phyloP scores from a whole-genome alignment of 2,329 filamentous ascomycete genomes.

The Fusarium coicis region DNA sequence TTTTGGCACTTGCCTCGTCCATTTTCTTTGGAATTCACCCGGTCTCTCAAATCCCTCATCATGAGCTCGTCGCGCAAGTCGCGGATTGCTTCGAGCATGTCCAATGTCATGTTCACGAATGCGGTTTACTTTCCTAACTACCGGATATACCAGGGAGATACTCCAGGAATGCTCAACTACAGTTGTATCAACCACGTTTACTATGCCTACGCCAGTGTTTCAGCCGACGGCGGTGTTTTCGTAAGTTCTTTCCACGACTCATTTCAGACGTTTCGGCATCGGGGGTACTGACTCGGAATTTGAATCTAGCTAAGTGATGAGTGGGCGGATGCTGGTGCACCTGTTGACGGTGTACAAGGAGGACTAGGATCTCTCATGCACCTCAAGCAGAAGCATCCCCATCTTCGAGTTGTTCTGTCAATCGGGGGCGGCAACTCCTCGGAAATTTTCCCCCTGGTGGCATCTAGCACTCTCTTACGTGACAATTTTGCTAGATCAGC shows the following conservation, averaged over 20 bases:
- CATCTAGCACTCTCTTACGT: slow-evolving; percentile 67
- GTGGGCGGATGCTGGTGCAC: slow-evolving; percentile 78
- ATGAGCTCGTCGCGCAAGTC: slow-evolving; percentile 59
- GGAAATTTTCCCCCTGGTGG: slow-evolving; percentile 74
- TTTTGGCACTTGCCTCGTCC: not conserved
- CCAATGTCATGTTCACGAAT: slow-evolving; percentile 71
- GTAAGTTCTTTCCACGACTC: slow-evolving; percentile 61
- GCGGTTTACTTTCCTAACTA: slow-evolving; percentile 88
- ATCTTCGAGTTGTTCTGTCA: slow-evolving; percentile 80
- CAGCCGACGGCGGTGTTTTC: slow-evolving; percentile 77
- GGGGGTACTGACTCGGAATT: slow-evolving; percentile 42
- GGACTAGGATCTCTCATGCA: slow-evolving; percentile 79
- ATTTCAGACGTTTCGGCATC: slow-evolving; percentile 7
- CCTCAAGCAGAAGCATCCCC: slow-evolving; percentile 75
- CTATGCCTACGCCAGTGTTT: slow-evolving; percentile 83
- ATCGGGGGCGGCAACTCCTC: slow-evolving; percentile 76
- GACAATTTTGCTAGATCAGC: slow-evolving; percentile 78
- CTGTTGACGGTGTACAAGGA: slow-evolving; percentile 76
- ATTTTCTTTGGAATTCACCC: not conserved
- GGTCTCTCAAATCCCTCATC: slow-evolving; percentile 40
- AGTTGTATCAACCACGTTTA: slow-evolving; percentile 83
- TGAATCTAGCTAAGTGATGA: slow-evolving; percentile 76
- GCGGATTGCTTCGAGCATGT: slow-evolving; percentile 57
- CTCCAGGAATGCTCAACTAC: slow-evolving; percentile 78
- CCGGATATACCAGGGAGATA: slow-evolving; percentile 77